phyloP scores from a whole-genome alignment of 2,329 filamentous ascomycete species.

The Herpotrichia juniperi region DNA sequence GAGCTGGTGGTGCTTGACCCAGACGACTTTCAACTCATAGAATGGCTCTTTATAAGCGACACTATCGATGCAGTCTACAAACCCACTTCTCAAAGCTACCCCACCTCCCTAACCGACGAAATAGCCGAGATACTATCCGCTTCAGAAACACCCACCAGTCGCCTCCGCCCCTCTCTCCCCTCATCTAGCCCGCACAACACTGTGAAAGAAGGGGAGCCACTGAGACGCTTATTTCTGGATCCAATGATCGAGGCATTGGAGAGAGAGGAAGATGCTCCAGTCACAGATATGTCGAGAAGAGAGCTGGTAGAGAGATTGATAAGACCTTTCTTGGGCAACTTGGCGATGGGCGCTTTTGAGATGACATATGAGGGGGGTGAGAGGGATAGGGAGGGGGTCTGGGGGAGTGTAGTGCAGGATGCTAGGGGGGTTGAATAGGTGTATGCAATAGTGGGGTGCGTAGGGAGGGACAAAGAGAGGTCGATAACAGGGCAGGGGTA shows the following conservation, averaged over 20 bases:
- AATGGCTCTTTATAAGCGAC: conserved; percentile 97
- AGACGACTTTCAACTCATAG: conserved; percentile 96
- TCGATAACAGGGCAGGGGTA: no score
- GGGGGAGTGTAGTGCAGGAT: conserved; percentile 40
- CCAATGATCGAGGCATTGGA: conserved; percentile 41
- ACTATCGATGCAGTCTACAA: conserved; percentile 95
- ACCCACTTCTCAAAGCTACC: conserved; percentile 65
- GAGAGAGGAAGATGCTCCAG: conserved; percentile 46
- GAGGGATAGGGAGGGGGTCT: conserved; percentile 36
- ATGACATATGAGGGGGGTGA: conserved; percentile 83
- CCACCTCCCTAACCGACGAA: conserved; percentile 82
- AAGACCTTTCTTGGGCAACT: conserved; percentile 84
- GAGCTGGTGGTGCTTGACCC: conserved; percentile 83
- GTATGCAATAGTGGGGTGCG: neutral
- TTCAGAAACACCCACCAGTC: conserved; percentile 34
- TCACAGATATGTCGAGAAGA: conserved; percentile 60
- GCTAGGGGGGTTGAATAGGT: conserved; percentile 22
- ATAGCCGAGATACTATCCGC: conserved; percentile 72
- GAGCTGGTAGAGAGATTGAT: conserved; percentile 78
- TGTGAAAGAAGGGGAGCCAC: conserved; percentile 18
- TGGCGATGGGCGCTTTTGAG: conserved; percentile 95
- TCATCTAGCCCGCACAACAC: neutral
- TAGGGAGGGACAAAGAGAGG: no score
- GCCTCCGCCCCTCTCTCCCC: conserved; percentile 11
- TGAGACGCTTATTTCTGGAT: conserved; percentile 52